Conservation (phyloP, 768 basidiomycete genomes). For the Coprinopsis marcescibilis region DNA sequence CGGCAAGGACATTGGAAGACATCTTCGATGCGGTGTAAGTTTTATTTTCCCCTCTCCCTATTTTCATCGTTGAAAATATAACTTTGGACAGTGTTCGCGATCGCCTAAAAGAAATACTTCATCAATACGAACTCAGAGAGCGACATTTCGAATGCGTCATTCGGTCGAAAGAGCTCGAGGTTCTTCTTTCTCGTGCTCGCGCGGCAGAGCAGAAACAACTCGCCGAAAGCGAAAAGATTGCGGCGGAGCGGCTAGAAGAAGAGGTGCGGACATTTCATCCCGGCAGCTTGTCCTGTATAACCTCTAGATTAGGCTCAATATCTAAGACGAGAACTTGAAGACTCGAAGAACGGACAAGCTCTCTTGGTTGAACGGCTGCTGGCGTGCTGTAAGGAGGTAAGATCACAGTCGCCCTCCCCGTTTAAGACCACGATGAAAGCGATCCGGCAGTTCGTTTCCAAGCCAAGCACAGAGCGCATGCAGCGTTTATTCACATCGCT, state of each 20-base stretch:
- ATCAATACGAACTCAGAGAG: constrained; percentile 86
- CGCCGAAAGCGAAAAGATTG: constrained; percentile 65
- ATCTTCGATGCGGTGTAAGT: constrained; percentile 84
- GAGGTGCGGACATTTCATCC: constrained; percentile 47
- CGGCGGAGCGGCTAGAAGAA: constrained; percentile 64
- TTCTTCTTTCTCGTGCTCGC: constrained; percentile 79
- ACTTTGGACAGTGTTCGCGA: constrained; percentile 59
- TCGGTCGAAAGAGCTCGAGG: constrained; percentile 87
- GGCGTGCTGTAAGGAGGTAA: constrained; percentile 82
- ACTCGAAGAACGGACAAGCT: constrained; percentile 72
- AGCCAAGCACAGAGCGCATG: constrained; percentile 81
- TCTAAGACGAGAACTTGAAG: constrained; percentile 71
- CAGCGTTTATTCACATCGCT: constrained; percentile 76
- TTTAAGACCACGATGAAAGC: constrained; percentile 9
- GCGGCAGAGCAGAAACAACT: constrained; percentile 84
- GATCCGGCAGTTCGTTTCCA: constrained; percentile 18
- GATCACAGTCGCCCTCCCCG: constrained; percentile 19
- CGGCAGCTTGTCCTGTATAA: not conserved
- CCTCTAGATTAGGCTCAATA: constrained; percentile 46
- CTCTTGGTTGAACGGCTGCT: constrained; percentile 80
- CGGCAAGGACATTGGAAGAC: constrained; percentile 68
- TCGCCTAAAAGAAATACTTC: constrained; percentile 80
- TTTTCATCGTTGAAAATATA: constrained; percentile 4
- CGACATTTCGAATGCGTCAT: constrained; percentile 90
- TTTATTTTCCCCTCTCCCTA: not conserved